These are phyloP conservation scores for Solanum peruvianum DNA, from an alignment of 257 asterid genomes.

Conservation along the genomic window DNA sequence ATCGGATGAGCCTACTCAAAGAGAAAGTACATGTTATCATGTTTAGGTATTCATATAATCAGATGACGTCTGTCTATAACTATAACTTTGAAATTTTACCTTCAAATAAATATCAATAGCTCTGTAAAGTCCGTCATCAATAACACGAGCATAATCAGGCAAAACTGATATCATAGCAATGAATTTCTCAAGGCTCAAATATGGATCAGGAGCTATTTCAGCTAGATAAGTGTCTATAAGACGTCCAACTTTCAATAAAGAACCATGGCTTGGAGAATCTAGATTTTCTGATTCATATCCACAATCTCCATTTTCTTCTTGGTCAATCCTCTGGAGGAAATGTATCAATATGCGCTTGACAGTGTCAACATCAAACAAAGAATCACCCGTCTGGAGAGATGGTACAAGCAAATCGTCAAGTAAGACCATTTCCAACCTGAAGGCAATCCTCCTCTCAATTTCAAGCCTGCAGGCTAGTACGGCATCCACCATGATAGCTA, in stretches of 20 bases:
- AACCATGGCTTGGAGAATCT: constrained; percentile 42
- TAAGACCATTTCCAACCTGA: constrained; percentile 37
- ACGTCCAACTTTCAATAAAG: constrained; percentile 48
- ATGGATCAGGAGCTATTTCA: constrained; percentile 62
- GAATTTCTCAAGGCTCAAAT: constrained; percentile 48
- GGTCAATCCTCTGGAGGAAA: constrained; percentile 49
- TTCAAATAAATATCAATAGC: constrained; percentile 59
- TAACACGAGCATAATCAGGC: constrained; percentile 64
- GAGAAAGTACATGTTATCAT: not conserved
- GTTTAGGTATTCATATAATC: not conserved
- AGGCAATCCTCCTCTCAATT: constrained; percentile 47
- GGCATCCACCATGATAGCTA: constrained; percentile 47
- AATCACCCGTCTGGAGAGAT: constrained; percentile 35
- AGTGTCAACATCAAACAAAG: constrained; percentile 44
- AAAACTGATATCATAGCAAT: constrained; percentile 35
- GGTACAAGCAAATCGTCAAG: constrained; percentile 60
- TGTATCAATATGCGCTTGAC: constrained; percentile 42
- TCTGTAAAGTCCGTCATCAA: constrained; percentile 57
- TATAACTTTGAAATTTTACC: constrained; percentile 19
- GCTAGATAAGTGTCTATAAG: constrained; percentile 55
- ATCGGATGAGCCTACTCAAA: constrained; percentile 37
- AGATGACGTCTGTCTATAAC: not conserved
- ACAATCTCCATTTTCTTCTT: constrained; percentile 37
- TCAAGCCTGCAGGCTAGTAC: constrained; percentile 31
- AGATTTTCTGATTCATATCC: constrained; percentile 46